Base-by-base conservation (phyloP, 345 rosid genomes). In the Litchi chinensis region DNA sequence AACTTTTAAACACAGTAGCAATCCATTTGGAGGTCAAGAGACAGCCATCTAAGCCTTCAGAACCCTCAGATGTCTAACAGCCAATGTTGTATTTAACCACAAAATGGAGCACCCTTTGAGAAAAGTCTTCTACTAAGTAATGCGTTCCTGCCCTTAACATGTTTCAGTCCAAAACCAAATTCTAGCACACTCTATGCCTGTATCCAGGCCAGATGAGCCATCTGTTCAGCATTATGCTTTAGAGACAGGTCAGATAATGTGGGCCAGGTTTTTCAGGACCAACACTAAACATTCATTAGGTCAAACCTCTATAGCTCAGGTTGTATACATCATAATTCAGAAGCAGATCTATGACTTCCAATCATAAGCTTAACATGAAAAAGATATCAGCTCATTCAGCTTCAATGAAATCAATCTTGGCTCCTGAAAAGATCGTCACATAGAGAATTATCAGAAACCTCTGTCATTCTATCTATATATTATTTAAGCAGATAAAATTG, bases 391-490 rank as follows among this genome's bases (percentile, higher is more conserved):
- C 52, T 75, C 65, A 21, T 66, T n/a, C 73, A 21, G 24, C 73
- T 76, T 52, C 39, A 39, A 52, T 72, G 22, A 16, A 8, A 39
- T 39, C 21, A 76, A 54, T 67, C 24, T 8, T 50, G 41, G 56
- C 28, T 76, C 79, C 56, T 76, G 66, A 40, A 76, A 67, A n/a
- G 56, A 67, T 52, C 50, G 28, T 2, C 19, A 65, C n/a, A 28
- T 8, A 54, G 24, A 54, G 52, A 32, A 39, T 22, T 22, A 56
- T 56, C 65, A 66, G 72, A 28, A 12, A 50, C 12, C 65, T 37
- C n/a, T 65, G 63, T 28, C 39, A 66, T 12, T 41, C 4, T 0
- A 57, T 57, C n/a, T 18, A 57, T 19, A 12, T 12, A 48, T 21
- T 62, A 62, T 0, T 12, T 5, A 75, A 71, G 50, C 26, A 44